Conservation (phyloP, 352 stramenopile species). For the Pythium myriotylum region DNA sequence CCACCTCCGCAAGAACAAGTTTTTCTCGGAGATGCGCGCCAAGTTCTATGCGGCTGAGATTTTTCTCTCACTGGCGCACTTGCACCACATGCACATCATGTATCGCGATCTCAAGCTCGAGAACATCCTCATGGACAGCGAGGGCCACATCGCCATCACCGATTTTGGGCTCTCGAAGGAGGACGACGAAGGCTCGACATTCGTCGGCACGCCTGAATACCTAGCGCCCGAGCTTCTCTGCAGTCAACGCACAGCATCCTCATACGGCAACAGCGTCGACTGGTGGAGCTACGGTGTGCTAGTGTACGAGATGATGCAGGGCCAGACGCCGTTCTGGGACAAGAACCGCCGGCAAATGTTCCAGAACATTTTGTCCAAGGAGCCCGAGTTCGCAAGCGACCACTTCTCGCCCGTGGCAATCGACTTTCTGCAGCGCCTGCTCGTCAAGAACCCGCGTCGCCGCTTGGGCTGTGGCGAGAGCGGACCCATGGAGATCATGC, state of each 20-base stretch:
- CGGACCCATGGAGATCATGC: constrained; percentile 79
- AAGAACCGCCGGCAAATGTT: constrained; percentile 88
- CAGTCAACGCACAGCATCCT: constrained; percentile 68
- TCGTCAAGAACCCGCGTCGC: constrained; percentile 73
- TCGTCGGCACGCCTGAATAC: constrained; percentile 85
- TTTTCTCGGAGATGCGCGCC: constrained; percentile 64
- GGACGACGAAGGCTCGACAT: constrained; percentile 82
- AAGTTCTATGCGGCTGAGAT: constrained; percentile 89
- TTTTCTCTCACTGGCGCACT: constrained; percentile 75
- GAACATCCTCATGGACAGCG: constrained; percentile 88
- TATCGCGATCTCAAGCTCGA: constrained; percentile 91
- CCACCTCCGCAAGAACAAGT: constrained; percentile 79
- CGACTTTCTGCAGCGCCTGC: constrained; percentile 66
- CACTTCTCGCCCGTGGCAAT: constrained; percentile 68
- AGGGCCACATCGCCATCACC: constrained; percentile 84
- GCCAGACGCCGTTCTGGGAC: constrained; percentile 83
- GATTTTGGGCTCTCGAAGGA: constrained; percentile 90
- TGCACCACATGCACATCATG: constrained; percentile 90
- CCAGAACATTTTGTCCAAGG: constrained; percentile 81
- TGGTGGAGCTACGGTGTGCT: constrained; percentile 88
- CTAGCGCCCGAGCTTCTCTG: constrained; percentile 80
- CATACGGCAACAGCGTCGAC: constrained; percentile 86
- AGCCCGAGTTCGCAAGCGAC: constrained; percentile 58
- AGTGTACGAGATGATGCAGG: constrained; percentile 89
- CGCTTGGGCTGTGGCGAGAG: constrained; percentile 66